Evolutionary conservation across 192 early-diverging fungal genomes (phyloP).

Genomic region (Dispira parvispora): DNA sequence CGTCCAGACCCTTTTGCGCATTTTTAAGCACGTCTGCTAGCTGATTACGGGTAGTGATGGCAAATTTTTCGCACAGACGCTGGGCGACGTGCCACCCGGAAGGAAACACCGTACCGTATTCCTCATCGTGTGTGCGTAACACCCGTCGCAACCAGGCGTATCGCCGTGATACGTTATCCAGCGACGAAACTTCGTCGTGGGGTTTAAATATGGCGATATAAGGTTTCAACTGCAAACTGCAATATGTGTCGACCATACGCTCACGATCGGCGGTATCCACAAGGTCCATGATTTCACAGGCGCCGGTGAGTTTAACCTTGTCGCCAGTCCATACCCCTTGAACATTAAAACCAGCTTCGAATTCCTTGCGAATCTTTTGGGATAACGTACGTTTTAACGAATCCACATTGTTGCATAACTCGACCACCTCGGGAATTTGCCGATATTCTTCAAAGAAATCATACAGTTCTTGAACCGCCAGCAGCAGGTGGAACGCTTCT

Average conservation of each 20-base stretch:
- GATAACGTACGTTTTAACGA: slow-evolving; percentile 44
- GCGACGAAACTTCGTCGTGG: slow-evolving; percentile 52
- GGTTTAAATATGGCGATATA: slow-evolving; percentile 68
- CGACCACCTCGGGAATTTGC: slow-evolving; percentile 57
- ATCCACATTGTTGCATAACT: slow-evolving; percentile 40
- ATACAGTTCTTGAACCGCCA: slow-evolving; percentile 63
- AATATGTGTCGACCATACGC: slow-evolving; percentile 47
- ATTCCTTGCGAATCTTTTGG: slow-evolving; percentile 47
- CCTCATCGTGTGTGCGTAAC: slow-evolving; percentile 81
- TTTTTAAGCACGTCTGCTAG: slow-evolving; percentile 36
- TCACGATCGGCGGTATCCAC: slow-evolving; percentile 46
- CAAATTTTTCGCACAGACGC: slow-evolving; percentile 54
- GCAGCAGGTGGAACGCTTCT: slow-evolving; percentile 61
- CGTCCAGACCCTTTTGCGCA: slow-evolving; percentile 36
- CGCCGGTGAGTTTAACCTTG: slow-evolving; percentile 39
- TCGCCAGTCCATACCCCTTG: slow-evolving; percentile 40
- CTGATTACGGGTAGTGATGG: slow-evolving; percentile 60
- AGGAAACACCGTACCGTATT: slow-evolving; percentile 70
- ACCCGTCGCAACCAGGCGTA: slow-evolving; percentile 87
- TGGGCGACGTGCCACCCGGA: slow-evolving; percentile 58
- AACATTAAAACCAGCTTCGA: slow-evolving; percentile 52
- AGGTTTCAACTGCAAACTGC: slow-evolving; percentile 60
- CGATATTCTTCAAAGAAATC: slow-evolving; percentile 58
- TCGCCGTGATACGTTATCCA: slow-evolving; percentile 70
- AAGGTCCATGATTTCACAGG: slow-evolving; percentile 59